These are phyloP conservation scores for Aureobasidium mangrovei DNA, from an alignment of 2,329 filamentous ascomycete species.

Conservation along the genomic window DNA sequence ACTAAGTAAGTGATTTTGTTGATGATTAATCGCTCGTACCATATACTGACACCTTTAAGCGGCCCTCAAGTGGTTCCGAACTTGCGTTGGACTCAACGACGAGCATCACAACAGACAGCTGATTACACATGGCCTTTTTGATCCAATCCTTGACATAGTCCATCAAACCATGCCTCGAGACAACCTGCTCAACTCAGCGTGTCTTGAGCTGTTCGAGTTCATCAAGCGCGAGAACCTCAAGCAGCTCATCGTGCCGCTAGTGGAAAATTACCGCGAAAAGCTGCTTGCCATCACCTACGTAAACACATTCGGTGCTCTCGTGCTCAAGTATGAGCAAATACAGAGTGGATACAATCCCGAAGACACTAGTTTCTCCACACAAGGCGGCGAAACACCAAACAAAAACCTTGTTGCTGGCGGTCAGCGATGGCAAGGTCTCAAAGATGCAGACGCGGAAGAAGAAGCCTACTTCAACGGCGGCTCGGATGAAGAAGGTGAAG, in stretches of 20 bases:
- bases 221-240: constrained; percentile 73
- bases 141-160: constrained; percentile 76
- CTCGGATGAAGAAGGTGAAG: constrained; percentile 77
- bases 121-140: constrained; percentile 70
- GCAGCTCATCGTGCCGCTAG: constrained; percentile 71
- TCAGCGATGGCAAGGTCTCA: constrained; percentile 57
- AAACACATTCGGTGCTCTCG: constrained; percentile 69
- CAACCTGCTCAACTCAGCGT: constrained; percentile 88
- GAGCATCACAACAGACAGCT: constrained; percentile 86
- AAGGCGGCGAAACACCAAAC: constrained; percentile 49
- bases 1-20: constrained; percentile 54
- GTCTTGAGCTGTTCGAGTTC: constrained; percentile 86
- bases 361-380: constrained; percentile 58
- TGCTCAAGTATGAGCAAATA: constrained; percentile 70
- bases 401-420: constrained; percentile 46
- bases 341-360: constrained; percentile 51
- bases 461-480: constrained; percentile 84
- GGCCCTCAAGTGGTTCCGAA: constrained; percentile 88
- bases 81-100: constrained; percentile 74
- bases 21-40: constrained; percentile 5
- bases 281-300: constrained; percentile 70
- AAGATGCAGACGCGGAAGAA: constrained; percentile 75
- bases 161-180: constrained; percentile 81
- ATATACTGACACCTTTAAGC: constrained; percentile 40
- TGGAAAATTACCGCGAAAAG: constrained; percentile 73